Percentiles rank a stretch among this genome's conserved stretches.
Evolutionary conservation across 768 basidiomycete species (phyloP).

Genomic region (Tylopilus plumbeoviolaceoides): DNA sequence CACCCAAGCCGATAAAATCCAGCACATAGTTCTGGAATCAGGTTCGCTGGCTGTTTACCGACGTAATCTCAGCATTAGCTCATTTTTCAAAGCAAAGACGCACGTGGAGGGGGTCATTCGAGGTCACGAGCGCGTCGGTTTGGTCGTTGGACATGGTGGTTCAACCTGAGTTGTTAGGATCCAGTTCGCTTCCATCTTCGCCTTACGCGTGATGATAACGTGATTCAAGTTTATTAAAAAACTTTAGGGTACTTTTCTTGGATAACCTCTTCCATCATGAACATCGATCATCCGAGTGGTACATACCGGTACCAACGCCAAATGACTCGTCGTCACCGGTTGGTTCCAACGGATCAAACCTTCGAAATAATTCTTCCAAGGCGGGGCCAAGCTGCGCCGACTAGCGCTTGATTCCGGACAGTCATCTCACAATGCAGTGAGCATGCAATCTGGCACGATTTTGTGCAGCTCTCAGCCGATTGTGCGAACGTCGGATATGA

Average conservation of each 20-base stretch:
- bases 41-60: constrained; percentile 71
- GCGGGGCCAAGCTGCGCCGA: background rate
- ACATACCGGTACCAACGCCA: too few species aligned
- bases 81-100: constrained; percentile 11
- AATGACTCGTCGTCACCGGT: background rate
- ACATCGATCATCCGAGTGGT: too few species aligned
- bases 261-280: background rate
- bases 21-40: constrained; percentile 81
- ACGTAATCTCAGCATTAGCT: background rate
- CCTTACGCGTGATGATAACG: background rate
- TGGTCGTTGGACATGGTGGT: constrained; percentile 19
- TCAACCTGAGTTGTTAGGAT: background rate
- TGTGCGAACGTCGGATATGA: background rate
- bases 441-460: background rate
- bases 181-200: background rate
- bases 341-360: background rate
- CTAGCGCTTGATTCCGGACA: background rate
- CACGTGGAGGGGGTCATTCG: constrained; percentile 61
- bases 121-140: constrained; percentile 52
- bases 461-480: background rate
- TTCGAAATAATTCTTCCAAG: background rate
- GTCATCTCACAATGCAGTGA: background rate
- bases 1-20: constrained; percentile 86
- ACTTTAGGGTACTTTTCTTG: background rate
- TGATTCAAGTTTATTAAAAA: too few species aligned